phyloP scores from a whole-genome alignment of 352 stramenopile species.

The Globisporangium uncinulatum region DNA sequence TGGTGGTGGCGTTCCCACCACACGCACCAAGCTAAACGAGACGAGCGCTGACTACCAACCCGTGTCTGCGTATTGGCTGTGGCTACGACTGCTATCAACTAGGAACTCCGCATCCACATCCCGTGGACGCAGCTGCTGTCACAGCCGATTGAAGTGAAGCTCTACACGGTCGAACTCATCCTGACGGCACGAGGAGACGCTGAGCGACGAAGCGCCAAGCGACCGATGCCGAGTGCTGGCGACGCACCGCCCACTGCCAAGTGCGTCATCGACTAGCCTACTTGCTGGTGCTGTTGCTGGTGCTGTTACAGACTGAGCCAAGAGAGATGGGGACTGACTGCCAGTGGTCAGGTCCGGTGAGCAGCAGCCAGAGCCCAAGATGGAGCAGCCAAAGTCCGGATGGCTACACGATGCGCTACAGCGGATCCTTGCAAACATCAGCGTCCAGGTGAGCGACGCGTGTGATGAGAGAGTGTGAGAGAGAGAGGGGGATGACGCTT shows the following conservation, averaged over 20 bases:
- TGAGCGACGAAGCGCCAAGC: constrained; percentile 11
- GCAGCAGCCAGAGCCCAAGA: constrained; percentile 26
- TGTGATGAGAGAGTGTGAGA: neutral
- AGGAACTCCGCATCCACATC: constrained; percentile 87
- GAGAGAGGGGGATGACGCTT: neutral
- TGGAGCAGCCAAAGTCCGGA: constrained; percentile 74
- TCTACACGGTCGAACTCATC: constrained; percentile 88
- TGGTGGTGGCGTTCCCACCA: too few relatives aligned
- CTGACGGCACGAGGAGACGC: constrained; percentile 46
- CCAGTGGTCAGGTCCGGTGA: constrained; percentile 1
- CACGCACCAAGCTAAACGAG: too few relatives aligned
- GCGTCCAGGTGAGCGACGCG: constrained; percentile 37
- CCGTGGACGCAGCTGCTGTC: constrained; percentile 85
- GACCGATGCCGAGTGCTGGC: constrained; percentile 13
- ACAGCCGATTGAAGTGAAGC: constrained; percentile 83
- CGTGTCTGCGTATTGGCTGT: neutral
- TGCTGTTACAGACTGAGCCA: too few relatives aligned
- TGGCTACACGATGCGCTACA: constrained; percentile 78
- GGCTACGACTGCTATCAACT: neutral
- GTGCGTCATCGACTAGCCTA: too few relatives aligned
- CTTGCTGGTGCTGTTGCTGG: too few relatives aligned
- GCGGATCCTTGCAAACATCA: constrained; percentile 80
- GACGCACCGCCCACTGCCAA: neutral
- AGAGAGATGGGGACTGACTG: neutral
- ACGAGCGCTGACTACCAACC: too few relatives aligned